A percentile compares a stretch with the other conserved stretches of the same genome.
Conservation (phyloP, 2,329 filamentous ascomycete genomes). For the Juglanconis sp. region DNA sequence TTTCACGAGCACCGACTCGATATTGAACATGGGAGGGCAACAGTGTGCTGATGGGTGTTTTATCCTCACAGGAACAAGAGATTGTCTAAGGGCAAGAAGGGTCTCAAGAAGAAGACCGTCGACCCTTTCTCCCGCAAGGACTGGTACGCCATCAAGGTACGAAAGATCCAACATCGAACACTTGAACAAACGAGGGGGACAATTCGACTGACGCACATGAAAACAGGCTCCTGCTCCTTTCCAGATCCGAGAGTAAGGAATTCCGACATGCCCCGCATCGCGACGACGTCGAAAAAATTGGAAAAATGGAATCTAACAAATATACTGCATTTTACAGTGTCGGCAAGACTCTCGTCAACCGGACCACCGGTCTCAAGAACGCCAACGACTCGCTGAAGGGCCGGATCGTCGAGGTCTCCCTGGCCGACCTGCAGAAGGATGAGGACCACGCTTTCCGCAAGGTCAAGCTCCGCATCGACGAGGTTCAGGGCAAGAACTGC, state of each 20-base stretch:
- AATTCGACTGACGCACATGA: constrained; percentile 22
- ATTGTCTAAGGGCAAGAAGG: constrained; percentile 99
- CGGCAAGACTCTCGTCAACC: constrained; percentile 99
- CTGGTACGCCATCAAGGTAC: constrained; percentile 95
- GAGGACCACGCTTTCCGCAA: constrained; percentile 99
- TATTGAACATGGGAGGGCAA: neutral
- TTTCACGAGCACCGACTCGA: neutral
- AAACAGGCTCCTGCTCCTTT: constrained; percentile 86
- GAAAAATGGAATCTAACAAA: constrained; percentile 10
- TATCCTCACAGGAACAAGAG: constrained; percentile 82
- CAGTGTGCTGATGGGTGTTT: constrained; percentile 23
- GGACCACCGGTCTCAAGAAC: constrained; percentile 99
- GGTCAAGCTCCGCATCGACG: constrained; percentile 96
- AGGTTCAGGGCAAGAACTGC: constrained; percentile 99
- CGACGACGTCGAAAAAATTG: neutral
- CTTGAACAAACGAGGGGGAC: neutral
- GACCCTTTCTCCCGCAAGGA: constrained; percentile 99
- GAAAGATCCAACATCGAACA: constrained; percentile 20
- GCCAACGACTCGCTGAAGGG: constrained; percentile 99
- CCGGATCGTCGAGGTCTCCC: constrained; percentile 96
- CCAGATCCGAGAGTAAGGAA: constrained; percentile 88
- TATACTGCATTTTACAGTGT: constrained; percentile 62
- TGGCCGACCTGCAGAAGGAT: constrained; percentile 99
- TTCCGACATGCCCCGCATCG: constrained; percentile 13
- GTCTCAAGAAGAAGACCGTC: constrained; percentile 98